These are phyloP conservation scores for Hypoxylon cercidicola DNA, from an alignment of 495 filamentous ascomycete genomes.

Conservation along the genomic window DNA sequence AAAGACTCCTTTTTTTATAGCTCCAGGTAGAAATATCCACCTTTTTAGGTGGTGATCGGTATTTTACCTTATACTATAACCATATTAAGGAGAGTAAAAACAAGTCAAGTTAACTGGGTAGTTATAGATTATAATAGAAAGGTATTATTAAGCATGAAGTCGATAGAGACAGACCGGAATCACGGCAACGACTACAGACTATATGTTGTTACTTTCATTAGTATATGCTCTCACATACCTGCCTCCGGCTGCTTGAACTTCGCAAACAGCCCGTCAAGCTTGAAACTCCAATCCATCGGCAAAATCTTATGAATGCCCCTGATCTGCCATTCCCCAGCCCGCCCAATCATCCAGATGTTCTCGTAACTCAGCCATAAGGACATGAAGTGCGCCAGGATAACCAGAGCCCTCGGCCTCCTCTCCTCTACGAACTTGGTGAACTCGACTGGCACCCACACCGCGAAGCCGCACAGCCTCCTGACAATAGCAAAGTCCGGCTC, in stretches of 20 bases:
- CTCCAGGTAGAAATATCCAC: too few species aligned
- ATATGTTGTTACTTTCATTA: too few species aligned
- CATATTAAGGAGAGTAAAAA: too few species aligned
- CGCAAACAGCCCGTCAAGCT: conserved; percentile 48
- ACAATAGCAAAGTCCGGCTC: conserved; percentile 46
- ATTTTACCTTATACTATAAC: too few species aligned
- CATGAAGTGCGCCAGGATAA: conserved; percentile 55
- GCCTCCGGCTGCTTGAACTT: conserved; percentile 38
- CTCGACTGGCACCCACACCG: conserved; percentile 48
- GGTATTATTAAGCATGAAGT: too few species aligned
- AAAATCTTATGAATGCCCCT: conserved; percentile 52
- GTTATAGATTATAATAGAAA: too few species aligned
- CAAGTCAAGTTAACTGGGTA: too few species aligned
- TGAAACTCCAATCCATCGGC: conserved; percentile 50
- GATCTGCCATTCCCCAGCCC: conserved; percentile 54
- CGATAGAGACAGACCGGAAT: too few species aligned
- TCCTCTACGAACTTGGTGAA: conserved; percentile 50
- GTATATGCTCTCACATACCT: conserved; percentile 1
- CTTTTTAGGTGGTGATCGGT: too few species aligned
- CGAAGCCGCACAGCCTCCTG: conserved; percentile 51
- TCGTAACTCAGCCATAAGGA: conserved; percentile 47
- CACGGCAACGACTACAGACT: too few species aligned
- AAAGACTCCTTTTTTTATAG: background rate
- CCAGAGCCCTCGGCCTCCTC: conserved; percentile 52
- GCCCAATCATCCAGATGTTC: conserved; percentile 52